phyloP scores from a whole-genome alignment of 495 filamentous ascomycete species.

The Xylaria acuta region DNA sequence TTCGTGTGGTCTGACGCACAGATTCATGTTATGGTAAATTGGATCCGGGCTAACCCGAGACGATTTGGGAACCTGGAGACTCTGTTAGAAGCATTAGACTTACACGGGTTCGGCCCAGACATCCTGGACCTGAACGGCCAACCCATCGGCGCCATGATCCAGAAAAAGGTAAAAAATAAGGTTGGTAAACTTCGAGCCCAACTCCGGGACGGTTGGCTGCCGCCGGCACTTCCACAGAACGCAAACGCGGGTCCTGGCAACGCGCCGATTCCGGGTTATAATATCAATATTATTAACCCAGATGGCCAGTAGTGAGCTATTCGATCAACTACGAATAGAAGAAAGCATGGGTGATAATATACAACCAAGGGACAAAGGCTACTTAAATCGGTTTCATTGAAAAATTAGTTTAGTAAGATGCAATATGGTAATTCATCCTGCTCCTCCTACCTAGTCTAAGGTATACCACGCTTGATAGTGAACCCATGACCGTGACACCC shows the following conservation, averaged over 20 bases:
- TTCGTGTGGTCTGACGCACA: neutral
- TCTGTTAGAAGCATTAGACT: neutral
- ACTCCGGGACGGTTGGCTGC: no score
- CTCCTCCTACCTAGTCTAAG: neutral
- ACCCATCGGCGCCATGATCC: neutral
- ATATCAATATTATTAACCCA: neutral
- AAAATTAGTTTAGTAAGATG: neutral
- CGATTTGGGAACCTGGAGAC: neutral
- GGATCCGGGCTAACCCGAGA: neutral
- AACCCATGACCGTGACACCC: no score
- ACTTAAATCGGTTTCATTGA: neutral
- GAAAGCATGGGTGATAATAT: neutral
- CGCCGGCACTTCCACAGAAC: neutral
- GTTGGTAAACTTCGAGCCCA: neutral
- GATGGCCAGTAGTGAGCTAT: neutral
- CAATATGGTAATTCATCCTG: neutral
- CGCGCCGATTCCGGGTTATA: neutral
- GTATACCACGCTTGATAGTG: neutral
- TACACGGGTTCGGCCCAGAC: neutral
- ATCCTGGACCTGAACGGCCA: neutral
- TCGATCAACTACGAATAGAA: neutral
- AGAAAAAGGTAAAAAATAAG: neutral
- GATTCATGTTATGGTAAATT: neutral
- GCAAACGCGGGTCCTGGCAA: neutral
- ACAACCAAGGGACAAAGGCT: neutral